These are phyloP conservation scores for Candida pseudocylindracea DNA, from an alignment of 1,139 yeast species.

Conservation along the genomic window DNA sequence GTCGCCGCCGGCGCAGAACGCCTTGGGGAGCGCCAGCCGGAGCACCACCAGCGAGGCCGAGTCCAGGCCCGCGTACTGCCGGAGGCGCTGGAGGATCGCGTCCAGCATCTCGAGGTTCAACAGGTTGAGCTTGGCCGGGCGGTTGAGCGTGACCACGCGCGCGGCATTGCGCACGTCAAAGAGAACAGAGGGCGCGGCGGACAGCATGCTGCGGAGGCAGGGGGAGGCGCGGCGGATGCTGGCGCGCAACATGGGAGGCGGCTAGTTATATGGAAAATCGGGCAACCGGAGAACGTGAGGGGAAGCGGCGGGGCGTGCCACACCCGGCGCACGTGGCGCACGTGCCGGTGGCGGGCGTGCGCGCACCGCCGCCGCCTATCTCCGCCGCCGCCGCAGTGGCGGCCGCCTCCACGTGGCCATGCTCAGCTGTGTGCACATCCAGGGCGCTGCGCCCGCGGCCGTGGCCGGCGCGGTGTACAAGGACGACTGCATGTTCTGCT, in stretches of 20 bases:
- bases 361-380: neutral
- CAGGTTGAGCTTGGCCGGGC: conserved; percentile 73
- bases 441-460: neutral
- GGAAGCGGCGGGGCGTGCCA: neutral
- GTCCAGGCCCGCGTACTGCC: conserved; percentile 54
- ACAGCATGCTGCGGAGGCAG: conserved; percentile 1
- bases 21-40: conserved; percentile 40
- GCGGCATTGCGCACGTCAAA: conserved; percentile 42
- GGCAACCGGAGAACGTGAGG: neutral
- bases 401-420: too few relatives aligned
- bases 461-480: conserved; percentile 22
- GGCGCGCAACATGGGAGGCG: neutral
- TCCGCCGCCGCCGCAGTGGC: neutral
- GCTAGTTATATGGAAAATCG: neutral
- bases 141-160: conserved; percentile 56
- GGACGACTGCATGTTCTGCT: conserved; percentile 70
- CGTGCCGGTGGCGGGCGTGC: too few relatives aligned
- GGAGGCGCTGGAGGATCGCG: conserved; percentile 49
- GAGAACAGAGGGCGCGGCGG: conserved; percentile 31
- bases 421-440: neutral
- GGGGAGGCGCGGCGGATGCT: neutral
- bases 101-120: conserved; percentile 60
- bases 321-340: neutral
- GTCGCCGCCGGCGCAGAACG: conserved; percentile 88
- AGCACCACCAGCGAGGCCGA: conserved; percentile 44